Base-by-base conservation (phyloP, 805 yeast species). In the Lipomyces yamadae region DNA sequence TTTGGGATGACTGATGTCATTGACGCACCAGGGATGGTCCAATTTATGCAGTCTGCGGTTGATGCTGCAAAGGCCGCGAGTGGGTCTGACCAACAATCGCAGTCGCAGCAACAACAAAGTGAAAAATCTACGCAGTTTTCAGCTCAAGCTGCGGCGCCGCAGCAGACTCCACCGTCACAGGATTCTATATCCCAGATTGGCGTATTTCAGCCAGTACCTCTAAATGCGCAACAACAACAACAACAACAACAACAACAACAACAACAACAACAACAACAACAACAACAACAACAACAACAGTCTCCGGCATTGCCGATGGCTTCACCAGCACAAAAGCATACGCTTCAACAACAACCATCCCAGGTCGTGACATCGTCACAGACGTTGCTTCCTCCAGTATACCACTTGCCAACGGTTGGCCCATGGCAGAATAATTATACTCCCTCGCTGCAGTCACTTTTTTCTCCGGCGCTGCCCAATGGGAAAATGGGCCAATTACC, bases 11-110 rank as follows among this genome's bases (percentile, higher is more conserved):
- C 61, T 2, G 64, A 65, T 35, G 34, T 62, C 33, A 56, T 66
- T 45, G 67, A 66, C 34, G 65, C 62, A 7, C 62, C 62, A 1
- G 63, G 65, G 15, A 57, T 64, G 64, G 59, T 63, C 34, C 55
- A 57, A 42, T n/a, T 13, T 35, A 39, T 15, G 45, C 64, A 55
- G 64, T 42, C 42, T 15, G 53, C 55, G 64, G 63, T 24, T 70
- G 63, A 6, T 69, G 63, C 56, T n/a, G 56, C 58, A 64, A 59
- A 35, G 72, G 59, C 32, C 71, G 56, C 18, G 15, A n/a, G 63
- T 24, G 58, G 48, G 58, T 37, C 35, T 10, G 39, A 35, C 39
- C 48, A n/a, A 29, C 42, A 52, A 54, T 53, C 30, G 61, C 72
- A 5, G 60, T 11, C 13, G 3, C 33, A 53, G n/a, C 60, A 53